Percentiles rank a stretch among this genome's conserved stretches.
Conservation (phyloP, 2,329 filamentous ascomycete species). For the Cytospora mali region DNA sequence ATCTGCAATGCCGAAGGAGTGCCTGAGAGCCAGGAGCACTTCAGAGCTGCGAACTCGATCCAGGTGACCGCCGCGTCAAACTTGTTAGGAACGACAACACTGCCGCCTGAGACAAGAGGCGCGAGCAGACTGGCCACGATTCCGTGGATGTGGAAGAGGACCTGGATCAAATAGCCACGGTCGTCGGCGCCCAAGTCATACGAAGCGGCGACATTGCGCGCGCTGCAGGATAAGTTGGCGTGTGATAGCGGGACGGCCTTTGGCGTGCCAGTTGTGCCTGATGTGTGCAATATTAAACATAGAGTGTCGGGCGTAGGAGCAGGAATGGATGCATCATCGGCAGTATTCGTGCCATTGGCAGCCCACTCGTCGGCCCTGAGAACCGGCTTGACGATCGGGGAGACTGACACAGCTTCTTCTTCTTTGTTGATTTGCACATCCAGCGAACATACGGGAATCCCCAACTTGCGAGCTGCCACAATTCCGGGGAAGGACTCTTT, state of each 20-base stretch:
- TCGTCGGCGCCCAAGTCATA: conserved; percentile 39
- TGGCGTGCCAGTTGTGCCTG: conserved; percentile 11
- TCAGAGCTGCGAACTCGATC: conserved; percentile 72
- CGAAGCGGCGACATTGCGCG: background rate
- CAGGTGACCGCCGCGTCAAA: conserved; percentile 86
- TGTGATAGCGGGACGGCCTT: conserved; percentile 19
- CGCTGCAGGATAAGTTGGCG: conserved; percentile 1
- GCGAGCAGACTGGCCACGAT: conserved; percentile 83
- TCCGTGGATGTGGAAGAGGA: conserved; percentile 62
- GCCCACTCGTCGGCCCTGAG: background rate
- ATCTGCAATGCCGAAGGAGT: conserved; percentile 91
- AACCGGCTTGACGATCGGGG: background rate
- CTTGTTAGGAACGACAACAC: conserved; percentile 74
- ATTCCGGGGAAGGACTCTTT: conserved; percentile 70
- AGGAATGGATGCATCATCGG: conserved; percentile 54
- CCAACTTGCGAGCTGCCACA: conserved; percentile 76
- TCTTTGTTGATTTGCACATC: conserved; percentile 41
- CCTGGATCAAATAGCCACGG: conserved; percentile 62
- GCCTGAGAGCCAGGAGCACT: conserved; percentile 88
- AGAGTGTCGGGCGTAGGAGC: conserved; percentile 33
- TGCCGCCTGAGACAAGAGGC: conserved; percentile 73
- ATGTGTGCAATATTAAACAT: conserved; percentile 14
- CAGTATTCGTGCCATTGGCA: conserved; percentile 37
- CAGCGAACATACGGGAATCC: conserved; percentile 85
- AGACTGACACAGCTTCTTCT: conserved; percentile 39